Evolutionary conservation across 1,284 basidiomycete species (phyloP).

Genomic region (Cryptococcus sp.): DNA sequence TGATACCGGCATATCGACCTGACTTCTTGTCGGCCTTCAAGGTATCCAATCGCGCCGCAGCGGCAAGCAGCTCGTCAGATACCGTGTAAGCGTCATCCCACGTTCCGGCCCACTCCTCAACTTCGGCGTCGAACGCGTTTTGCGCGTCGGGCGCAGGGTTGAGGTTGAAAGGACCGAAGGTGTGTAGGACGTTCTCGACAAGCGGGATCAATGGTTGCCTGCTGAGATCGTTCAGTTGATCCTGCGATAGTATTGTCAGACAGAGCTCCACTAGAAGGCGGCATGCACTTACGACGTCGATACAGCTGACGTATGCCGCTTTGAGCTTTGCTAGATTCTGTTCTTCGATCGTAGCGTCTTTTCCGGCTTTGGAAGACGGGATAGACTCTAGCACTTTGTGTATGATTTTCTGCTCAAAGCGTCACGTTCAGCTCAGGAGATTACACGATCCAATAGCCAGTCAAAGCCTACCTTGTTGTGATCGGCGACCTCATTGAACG

Average conservation of each 20-base stretch:
- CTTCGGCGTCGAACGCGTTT: constrained; percentile 10
- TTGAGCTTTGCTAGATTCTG: constrained; percentile 76
- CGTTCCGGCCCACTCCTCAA: constrained; percentile 33
- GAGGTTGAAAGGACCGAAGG: constrained; percentile 46
- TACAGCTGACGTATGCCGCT: constrained; percentile 77
- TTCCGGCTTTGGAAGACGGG: constrained; percentile 17
- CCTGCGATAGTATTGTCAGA: constrained; percentile 22
- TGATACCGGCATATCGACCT: constrained; percentile 4
- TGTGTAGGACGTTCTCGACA: constrained; percentile 49
- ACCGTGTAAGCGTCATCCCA: constrained; percentile 39
- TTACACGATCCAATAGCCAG: neutral
- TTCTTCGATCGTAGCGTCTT: constrained; percentile 58
- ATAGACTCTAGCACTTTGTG: constrained; percentile 52
- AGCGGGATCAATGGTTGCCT: constrained; percentile 54
- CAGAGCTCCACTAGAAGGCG: neutral
- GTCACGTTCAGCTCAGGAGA: neutral
- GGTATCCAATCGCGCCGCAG: constrained; percentile 18
- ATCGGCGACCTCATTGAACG: constrained; percentile 53
- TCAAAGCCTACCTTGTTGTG: constrained; percentile 48
- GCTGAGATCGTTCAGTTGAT: constrained; percentile 54
- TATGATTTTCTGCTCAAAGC: constrained; percentile 46
- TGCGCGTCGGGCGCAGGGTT: constrained; percentile 30
- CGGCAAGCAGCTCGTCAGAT: constrained; percentile 30
- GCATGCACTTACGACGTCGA: constrained; percentile 61
- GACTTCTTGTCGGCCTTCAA: constrained; percentile 17